Percentiles rank a stretch among this genome's conserved stretches.
Conservation (phyloP, 345 rosid species). For the Salix purpurea region DNA sequence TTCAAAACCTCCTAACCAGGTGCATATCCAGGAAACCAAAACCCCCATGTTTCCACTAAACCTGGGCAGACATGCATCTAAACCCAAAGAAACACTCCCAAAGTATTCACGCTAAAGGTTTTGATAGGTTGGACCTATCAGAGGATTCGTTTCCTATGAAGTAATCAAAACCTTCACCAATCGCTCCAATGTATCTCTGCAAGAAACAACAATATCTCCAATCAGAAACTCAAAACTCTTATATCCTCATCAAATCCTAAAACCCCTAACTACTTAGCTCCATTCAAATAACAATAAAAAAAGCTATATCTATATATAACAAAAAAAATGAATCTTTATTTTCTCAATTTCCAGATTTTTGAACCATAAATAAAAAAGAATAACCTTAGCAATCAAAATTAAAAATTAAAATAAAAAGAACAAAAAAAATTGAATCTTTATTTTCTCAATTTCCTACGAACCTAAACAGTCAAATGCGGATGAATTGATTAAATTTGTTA, state of each 20-base stretch:
- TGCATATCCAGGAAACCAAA: not conserved
- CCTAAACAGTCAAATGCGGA: not conserved
- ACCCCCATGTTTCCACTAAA: not conserved
- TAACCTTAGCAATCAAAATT: not conserved
- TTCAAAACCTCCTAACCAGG: not conserved
- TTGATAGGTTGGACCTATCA: not conserved
- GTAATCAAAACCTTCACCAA: not conserved
- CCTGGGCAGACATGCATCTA: not conserved
- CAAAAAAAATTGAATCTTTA: not conserved
- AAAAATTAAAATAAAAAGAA: not conserved
- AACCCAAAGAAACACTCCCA: slow-evolving; percentile 1
- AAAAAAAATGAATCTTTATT: not conserved
- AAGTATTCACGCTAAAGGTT: not conserved
- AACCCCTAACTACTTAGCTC: not conserved
- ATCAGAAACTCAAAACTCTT: not conserved
- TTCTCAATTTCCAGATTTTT: not conserved
- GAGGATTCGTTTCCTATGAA: not conserved
- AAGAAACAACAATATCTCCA: not conserved
- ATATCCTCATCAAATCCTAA: not conserved
- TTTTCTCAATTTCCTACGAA: not conserved
- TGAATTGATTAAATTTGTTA: not conserved
- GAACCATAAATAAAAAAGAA: not conserved
- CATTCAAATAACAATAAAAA: not conserved
- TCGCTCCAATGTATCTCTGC: not conserved
- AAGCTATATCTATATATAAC: not conserved